A percentile compares a stretch with the other conserved stretches of the same genome.
These are phyloP conservation scores for Eutypella sp. DNA, from an alignment of 2,329 filamentous ascomycete species.

Conservation along the genomic window DNA sequence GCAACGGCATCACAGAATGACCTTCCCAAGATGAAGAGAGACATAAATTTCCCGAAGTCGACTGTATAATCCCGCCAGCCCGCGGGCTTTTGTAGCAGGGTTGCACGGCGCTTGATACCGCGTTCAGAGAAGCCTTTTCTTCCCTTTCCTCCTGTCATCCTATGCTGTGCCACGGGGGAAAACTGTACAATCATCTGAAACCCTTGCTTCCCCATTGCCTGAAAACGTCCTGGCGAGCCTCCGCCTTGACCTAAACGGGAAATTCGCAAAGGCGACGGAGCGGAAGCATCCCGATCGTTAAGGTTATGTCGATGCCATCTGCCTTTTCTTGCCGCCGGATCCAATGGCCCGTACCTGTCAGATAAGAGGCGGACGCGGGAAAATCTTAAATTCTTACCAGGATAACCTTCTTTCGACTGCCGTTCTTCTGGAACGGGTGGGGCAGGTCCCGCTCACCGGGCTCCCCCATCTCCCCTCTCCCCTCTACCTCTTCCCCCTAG, in stretches of 20 bases:
- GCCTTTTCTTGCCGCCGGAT: slow-evolving; percentile 19
- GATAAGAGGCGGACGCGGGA: slow-evolving; percentile 1
- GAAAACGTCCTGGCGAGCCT: slow-evolving; percentile 14
- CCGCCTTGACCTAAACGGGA: slow-evolving; percentile 16
- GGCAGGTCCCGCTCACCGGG: slow-evolving; percentile 16
- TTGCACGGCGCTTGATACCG: slow-evolving; percentile 17
- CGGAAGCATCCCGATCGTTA: slow-evolving; percentile 17
- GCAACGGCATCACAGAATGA: slow-evolving; percentile 20
- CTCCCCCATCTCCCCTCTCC: too few relatives aligned
- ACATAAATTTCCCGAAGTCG: slow-evolving; percentile 31
- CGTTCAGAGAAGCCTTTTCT: slow-evolving; percentile 11
- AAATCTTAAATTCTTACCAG: slow-evolving; percentile 14
- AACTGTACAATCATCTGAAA: slow-evolving; percentile 28
- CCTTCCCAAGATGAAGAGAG: slow-evolving; percentile 24
- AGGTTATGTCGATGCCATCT: slow-evolving; percentile 17
- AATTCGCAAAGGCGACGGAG: slow-evolving; percentile 11
- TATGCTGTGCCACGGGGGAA: slow-evolving; percentile 26
- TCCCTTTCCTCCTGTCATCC: slow-evolving; percentile 29
- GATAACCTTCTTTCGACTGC: slow-evolving; percentile 21
- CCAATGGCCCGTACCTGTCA: slow-evolving; percentile 5
- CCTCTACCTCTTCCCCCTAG: too few relatives aligned
- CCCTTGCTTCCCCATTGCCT: slow-evolving; percentile 17
- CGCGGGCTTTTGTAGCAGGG: slow-evolving; percentile 19
- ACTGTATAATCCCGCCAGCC: slow-evolving; percentile 29
- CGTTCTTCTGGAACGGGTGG: slow-evolving; percentile 27